Conservation (phyloP, 805 yeast species). For the Candida rishiriensis region DNA sequence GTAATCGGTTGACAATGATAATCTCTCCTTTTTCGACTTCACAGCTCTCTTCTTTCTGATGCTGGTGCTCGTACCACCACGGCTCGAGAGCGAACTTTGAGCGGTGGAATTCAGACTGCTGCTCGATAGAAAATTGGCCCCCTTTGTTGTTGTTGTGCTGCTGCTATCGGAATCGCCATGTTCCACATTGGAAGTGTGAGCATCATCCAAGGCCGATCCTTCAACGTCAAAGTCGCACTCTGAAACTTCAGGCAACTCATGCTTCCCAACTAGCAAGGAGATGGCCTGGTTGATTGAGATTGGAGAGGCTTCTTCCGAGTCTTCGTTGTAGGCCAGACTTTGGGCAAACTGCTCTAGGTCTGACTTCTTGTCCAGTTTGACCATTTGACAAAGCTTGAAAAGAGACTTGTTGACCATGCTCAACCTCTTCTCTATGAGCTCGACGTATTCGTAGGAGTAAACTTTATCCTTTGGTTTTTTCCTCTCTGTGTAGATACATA, state of each 20-base stretch:
- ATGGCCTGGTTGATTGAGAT: constrained; percentile 47
- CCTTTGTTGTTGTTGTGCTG: no score
- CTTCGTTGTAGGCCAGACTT: constrained; percentile 11
- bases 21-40: constrained; percentile 3
- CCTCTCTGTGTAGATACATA: constrained; percentile 56
- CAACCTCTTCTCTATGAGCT: constrained; percentile 54
- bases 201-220: no score
- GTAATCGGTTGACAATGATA: constrained; percentile 11
- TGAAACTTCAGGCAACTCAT: constrained; percentile 34
- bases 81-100: background rate
- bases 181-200: no score
- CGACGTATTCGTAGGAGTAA: constrained; percentile 59
- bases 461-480: constrained; percentile 49
- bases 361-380: constrained; percentile 12
- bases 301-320: constrained; percentile 21
- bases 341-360: constrained; percentile 11
- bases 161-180: background rate
- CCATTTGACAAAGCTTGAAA: constrained; percentile 35
- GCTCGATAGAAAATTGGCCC: no score
- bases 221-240: constrained; percentile 27
- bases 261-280: constrained; percentile 35
- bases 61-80: background rate
- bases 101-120: background rate
- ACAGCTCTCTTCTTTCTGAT: constrained; percentile 1
- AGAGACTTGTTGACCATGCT: constrained; percentile 48